Evolutionary conservation across 2,329 filamentous ascomycete genomes (phyloP).

Genomic region (Eurotiales sp.): DNA sequence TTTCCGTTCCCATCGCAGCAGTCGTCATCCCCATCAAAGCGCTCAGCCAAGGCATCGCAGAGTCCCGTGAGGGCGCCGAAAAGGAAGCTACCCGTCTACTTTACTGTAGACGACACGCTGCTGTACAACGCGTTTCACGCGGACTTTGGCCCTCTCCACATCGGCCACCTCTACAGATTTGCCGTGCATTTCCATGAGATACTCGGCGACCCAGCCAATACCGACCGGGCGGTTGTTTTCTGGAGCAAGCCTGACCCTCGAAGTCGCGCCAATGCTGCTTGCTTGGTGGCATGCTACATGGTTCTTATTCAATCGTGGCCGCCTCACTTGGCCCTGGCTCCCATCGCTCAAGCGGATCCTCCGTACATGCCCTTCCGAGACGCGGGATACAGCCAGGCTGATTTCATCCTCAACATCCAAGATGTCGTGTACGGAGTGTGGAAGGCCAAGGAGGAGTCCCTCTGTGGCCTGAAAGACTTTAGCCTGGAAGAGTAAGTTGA

Average conservation of each 20-base stretch:
- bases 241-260: constrained; percentile 90
- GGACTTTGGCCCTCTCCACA: constrained; percentile 95
- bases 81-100: constrained; percentile 73
- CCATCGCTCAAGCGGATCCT: constrained; percentile 93
- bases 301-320: constrained; percentile 97
- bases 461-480: constrained; percentile 89
- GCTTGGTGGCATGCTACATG: constrained; percentile 96
- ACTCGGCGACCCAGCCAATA: constrained; percentile 84
- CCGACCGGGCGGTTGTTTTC: constrained; percentile 86
- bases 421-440: constrained; percentile 98
- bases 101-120: constrained; percentile 86
- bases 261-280: constrained; percentile 86
- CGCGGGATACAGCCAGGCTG: constrained; percentile 95
- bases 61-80: constrained; percentile 55
- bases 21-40: constrained; percentile 69
- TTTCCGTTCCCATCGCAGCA: constrained; percentile 72
- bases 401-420: constrained; percentile 92
- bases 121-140: constrained; percentile 98
- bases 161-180: constrained; percentile 94
- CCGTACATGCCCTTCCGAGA: constrained; percentile 98
- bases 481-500: constrained; percentile 74
- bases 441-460: constrained; percentile 95
- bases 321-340: constrained; percentile 88
- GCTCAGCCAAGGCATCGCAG: constrained; percentile 62
- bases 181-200: constrained; percentile 95